Conservation (phyloP, 805 yeast species). For the Geotrichum ghanense region DNA sequence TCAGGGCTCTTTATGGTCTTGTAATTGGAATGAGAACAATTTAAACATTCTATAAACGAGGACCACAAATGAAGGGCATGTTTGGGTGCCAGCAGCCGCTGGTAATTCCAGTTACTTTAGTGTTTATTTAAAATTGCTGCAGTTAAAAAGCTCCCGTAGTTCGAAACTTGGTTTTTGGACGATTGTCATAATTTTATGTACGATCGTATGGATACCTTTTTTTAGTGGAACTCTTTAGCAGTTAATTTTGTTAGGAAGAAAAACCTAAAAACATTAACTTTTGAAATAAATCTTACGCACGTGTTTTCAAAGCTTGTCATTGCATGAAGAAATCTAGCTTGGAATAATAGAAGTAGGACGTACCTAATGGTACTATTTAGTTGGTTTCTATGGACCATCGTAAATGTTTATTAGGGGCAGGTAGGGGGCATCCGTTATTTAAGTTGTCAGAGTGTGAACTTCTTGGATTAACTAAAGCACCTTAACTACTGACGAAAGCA, state of each 20-base stretch:
- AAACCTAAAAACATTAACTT: no score
- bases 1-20: no score
- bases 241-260: conserved; percentile 35
- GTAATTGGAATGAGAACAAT: no score
- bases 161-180: conserved; percentile 34
- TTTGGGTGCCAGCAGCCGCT: no score
- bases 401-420: conserved; percentile 38
- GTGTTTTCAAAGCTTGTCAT: conserved; percentile 37
- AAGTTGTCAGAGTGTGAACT: conserved; percentile 36
- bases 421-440: conserved; percentile 37
- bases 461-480: conserved; percentile 36
- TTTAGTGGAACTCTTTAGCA: conserved; percentile 23
- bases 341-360: conserved; percentile 38
- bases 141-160: conserved; percentile 24
- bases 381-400: conserved; percentile 37
- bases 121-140: conserved; percentile 21
- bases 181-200: conserved; percentile 27
- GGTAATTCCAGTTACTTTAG: no score
- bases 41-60: no score
- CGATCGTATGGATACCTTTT: no score
- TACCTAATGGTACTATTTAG: conserved; percentile 36
- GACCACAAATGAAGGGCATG: no score
- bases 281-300: no score
- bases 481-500: conserved; percentile 38
- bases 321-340: conserved; percentile 32